Evolutionary conservation across 1,284 basidiomycete species (phyloP), one percentile per base, ranked within the genome.

Genomic region (Ganoderma boninense): DNA sequence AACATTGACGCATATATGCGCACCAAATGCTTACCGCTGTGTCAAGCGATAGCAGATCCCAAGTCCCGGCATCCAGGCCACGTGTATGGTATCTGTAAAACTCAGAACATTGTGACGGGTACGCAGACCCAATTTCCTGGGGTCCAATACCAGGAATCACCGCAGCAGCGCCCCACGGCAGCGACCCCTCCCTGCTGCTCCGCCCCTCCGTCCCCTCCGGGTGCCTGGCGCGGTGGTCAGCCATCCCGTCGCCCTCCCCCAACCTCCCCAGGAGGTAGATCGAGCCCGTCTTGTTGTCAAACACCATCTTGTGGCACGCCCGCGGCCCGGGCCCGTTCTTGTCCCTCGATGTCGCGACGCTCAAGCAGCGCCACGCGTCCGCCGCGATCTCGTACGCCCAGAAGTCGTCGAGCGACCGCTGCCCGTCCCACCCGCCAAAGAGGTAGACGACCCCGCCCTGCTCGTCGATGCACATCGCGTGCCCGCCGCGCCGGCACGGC

Each of bases 281-380:
- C 72, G 84, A 86, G 2, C 92, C 92, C 0, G 88, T 92, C 78
- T 86, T 87, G 23, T 85, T 82, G 77, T 95, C 92, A 74, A 94
- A 93, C 20, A 89, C 90, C 92, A 95, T 95, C 81, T 93, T 93
- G 79, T 95, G 95, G 77, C 94, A 95, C 43, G 91, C 90, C 38
- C 94, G 82, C 4, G 92, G 86, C 4, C 89, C 87, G 1, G 94
- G 95, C 0, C 92, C 93, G 65, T 90, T 87, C 66, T 83, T 82
- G 59, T 92, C 90, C 49, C 82, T 77, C 1, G 86, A 82, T 0
- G 91, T 91, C 62, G 84, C 86, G 43, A 84, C 81, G 67, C 88
- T 90, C 64, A 95, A 82, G 32, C 89, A 75, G 6, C 82, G 82
- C 95, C 95, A 96, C 64, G 84, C 82, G 63, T 89, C 87, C n/a